Conservation (phyloP, 2,329 filamentous ascomycete species). For the Cercospora sp. region DNA sequence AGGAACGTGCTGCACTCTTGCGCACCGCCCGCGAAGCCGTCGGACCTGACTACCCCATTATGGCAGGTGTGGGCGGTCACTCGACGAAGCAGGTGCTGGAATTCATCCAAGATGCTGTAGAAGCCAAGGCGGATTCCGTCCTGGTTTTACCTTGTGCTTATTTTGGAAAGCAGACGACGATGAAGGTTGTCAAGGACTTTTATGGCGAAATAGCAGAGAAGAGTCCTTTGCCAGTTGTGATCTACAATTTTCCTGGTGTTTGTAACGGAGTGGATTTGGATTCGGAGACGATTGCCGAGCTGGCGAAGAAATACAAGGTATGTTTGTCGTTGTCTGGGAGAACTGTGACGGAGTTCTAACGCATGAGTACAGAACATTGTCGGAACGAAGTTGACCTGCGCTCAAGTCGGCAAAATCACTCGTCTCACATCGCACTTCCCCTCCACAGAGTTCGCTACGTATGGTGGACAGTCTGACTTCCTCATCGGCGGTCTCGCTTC, state of each 20-base stretch:
- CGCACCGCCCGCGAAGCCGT: conserved; percentile 46
- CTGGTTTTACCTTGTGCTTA: conserved; percentile 48
- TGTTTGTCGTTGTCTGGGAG: background rate
- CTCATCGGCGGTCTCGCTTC: conserved; percentile 58
- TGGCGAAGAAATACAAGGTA: conserved; percentile 52
- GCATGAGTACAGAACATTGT: conserved; percentile 56
- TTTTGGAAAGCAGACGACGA: conserved; percentile 48
- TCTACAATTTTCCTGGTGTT: conserved; percentile 73
- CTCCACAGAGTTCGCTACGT: conserved; percentile 63
- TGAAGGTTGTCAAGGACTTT: conserved; percentile 45
- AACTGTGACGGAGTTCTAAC: background rate
- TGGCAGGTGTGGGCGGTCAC: conserved; percentile 48
- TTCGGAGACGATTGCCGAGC: conserved; percentile 62
- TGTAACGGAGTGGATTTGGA: conserved; percentile 67
- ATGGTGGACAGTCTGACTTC: conserved; percentile 73
- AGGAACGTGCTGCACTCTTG: conserved; percentile 46
- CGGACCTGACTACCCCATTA: conserved; percentile 46
- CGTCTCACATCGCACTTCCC: conserved; percentile 57
- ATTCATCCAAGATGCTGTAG: conserved; percentile 45
- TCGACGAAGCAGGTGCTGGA: conserved; percentile 48
- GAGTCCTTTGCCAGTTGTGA: conserved; percentile 51
- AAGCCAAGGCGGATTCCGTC: conserved; percentile 47
- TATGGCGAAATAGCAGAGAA: conserved; percentile 57
- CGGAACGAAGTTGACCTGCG: conserved; percentile 71
- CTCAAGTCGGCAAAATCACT: conserved; percentile 71